Percentiles rank a stretch among this genome's conserved stretches.
phyloP scores from a whole-genome alignment of 768 basidiomycete genomes.

The Auricularia sp. region DNA sequence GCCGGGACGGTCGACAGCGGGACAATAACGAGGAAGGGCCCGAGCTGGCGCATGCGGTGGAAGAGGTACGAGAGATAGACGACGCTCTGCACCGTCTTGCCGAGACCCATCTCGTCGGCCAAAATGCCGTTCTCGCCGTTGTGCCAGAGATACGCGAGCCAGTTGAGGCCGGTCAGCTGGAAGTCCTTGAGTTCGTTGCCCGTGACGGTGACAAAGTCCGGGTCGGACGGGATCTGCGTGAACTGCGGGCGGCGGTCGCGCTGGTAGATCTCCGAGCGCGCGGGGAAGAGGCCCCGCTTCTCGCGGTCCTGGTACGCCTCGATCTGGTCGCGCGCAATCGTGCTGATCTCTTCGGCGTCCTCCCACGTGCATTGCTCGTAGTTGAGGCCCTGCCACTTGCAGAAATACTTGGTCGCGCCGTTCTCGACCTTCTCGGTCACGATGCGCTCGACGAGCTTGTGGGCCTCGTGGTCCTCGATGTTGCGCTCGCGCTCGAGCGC shows the following conservation, averaged over 20 bases:
- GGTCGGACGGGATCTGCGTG: conserved; percentile 77
- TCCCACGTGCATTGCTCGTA: conserved; percentile 98
- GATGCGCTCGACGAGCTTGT: conserved; percentile 85
- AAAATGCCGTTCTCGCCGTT: conserved; percentile 93
- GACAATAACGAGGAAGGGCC: conserved; percentile 95
- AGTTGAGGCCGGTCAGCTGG: conserved; percentile 95
- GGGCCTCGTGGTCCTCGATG: conserved; percentile 84
- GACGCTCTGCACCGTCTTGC: conserved; percentile 98
- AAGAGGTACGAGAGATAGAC: conserved; percentile 90
- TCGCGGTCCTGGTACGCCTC: conserved; percentile 70
- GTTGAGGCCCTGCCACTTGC: conserved; percentile 91
- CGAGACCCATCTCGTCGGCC: conserved; percentile 99
- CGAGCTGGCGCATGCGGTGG: conserved; percentile 85
- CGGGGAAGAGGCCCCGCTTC: conserved; percentile 71
- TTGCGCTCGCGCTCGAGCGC: conserved; percentile 84
- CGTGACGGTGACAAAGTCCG: conserved; percentile 66
- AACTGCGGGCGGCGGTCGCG: conserved; percentile 65
- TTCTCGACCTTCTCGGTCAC: conserved; percentile 53
- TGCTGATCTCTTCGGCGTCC: conserved; percentile 62
- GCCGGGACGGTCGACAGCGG: conserved; percentile 96
- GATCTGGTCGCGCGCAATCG: conserved; percentile 68
- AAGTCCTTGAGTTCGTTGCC: conserved; percentile 93
- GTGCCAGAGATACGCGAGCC: conserved; percentile 95
- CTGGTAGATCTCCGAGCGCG: conserved; percentile 63
- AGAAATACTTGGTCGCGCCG: conserved; percentile 72